Evolutionary conservation across 2,329 filamentous ascomycete species (phyloP), one percentile per base, ranked within the genome.

Genomic region (Penicillium sclerotiorum): DNA sequence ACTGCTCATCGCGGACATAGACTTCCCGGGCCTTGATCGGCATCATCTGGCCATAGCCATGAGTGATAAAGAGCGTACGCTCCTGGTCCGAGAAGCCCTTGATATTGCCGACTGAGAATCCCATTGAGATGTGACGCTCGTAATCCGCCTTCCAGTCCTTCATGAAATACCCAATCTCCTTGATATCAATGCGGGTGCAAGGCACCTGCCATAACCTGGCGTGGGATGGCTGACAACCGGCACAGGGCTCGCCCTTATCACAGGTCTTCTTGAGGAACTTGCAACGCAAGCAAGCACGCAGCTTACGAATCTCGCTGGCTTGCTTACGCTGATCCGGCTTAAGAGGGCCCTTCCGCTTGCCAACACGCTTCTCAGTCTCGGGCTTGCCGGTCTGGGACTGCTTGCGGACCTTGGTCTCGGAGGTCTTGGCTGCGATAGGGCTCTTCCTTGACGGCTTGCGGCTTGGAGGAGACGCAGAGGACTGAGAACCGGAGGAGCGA

Each of bases 201-300:
- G 93, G 93, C 37, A 97, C 93, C 75, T 96, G 92, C 93, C 93
- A 97, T 45, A 97, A 80, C 57, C 93, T 87, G 56, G 93, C 93
- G 72, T 97, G 93, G 17, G 92, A 95, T 43, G 93, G 93, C 76
- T 96, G 89, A 77, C 93, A 97, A 40, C 93, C 93, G 64, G 87
- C 89, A 73, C 93, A 97, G 50, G 93, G 93, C 77, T 96, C 92
- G 57, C 93, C 93, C 78, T 95, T 96, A 74, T 97, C 93, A 69
- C 93, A 97, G 41, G 93, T 96, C 83, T 97, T 97, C 83, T 97
- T 97, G 71, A 97, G 80, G 79, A 96, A 97, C 77, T 96, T 96
- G 83, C 93, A 97, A 59, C 93, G 87, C 63, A 97, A 79, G 72
- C 93, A 97, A 40, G 93, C 93, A 67, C 93, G 84, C 62, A 96